Percentiles rank a stretch among this genome's conserved stretches.
phyloP scores from a whole-genome alignment of 768 basidiomycete genomes.

The Lactarius pseudohatsudake region DNA sequence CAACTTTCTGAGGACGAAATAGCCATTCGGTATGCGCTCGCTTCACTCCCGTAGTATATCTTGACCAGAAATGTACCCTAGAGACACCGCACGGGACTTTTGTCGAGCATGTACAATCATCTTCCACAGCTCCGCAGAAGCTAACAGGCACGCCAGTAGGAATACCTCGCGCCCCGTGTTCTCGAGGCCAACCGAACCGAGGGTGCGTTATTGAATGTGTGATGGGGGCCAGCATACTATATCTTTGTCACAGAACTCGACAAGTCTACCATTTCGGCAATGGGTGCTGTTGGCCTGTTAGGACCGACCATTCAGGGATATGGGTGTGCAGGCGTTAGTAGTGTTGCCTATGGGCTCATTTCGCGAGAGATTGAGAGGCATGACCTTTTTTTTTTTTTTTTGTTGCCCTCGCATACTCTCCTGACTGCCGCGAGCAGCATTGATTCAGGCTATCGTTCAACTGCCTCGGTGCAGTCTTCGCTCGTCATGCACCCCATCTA shows the following conservation, averaged over 20 bases:
- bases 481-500: constrained; percentile 95
- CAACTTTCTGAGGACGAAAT: constrained; percentile 87
- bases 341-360: constrained; percentile 92
- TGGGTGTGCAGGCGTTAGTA: constrained; percentile 88
- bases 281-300: constrained; percentile 88
- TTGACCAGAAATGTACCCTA: constrained; percentile 34
- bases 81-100: constrained; percentile 76
- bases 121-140: background rate
- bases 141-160: constrained; percentile 44
- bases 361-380: constrained; percentile 92
- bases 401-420: background rate
- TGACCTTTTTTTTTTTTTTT: constrained; percentile 20
- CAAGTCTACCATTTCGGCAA: constrained; percentile 73
- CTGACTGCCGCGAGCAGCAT: constrained; percentile 50
- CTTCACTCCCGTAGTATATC: background rate
- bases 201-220: constrained; percentile 44
- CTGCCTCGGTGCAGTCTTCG: constrained; percentile 92
- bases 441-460: constrained; percentile 95
- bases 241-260: constrained; percentile 60
- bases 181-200: constrained; percentile 86
- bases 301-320: constrained; percentile 93
- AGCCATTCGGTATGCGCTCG: constrained; percentile 66
- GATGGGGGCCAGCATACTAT: background rate
- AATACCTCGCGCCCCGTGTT: constrained; percentile 85
- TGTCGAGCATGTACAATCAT: constrained; percentile 58